Percentiles rank a stretch among this genome's conserved stretches.
Evolutionary conservation across 208 protist species (phyloP).

Genomic region (Leishmania gerbilli): DNA sequence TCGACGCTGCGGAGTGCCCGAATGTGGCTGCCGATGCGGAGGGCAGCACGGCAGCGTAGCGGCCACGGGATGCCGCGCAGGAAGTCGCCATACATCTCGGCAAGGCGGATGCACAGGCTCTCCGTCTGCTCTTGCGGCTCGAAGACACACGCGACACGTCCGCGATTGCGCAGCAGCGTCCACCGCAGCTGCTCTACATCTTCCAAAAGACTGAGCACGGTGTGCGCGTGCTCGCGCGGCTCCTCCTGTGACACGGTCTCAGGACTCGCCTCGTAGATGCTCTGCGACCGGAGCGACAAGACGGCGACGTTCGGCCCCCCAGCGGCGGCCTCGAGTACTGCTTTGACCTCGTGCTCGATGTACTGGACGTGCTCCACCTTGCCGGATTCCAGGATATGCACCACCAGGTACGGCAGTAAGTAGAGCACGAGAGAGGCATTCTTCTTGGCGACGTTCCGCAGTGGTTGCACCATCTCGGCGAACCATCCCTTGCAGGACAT

Average conservation of each 20-base stretch:
- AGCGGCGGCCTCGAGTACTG: constrained; percentile 34
- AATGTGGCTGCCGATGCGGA: constrained; percentile 76
- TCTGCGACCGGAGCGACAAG: constrained; percentile 53
- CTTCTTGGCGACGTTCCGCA: constrained; percentile 88
- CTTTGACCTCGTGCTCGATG: constrained; percentile 54
- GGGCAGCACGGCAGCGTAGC: constrained; percentile 45
- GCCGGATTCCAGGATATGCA: constrained; percentile 56
- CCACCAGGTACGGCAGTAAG: constrained; percentile 77
- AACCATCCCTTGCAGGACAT: constrained; percentile 53
- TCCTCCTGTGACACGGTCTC: constrained; percentile 11
- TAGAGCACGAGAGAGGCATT: constrained; percentile 60
- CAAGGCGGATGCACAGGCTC: constrained; percentile 34
- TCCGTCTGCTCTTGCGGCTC: constrained; percentile 26
- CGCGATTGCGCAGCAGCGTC: constrained; percentile 38
- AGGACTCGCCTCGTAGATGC: constrained; percentile 18
- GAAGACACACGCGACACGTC: constrained; percentile 17
- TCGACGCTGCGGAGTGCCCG: constrained; percentile 81
- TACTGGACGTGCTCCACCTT: constrained; percentile 37
- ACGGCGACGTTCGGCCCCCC: constrained; percentile 1
- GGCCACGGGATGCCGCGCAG: constrained; percentile 42
- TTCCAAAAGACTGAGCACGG: constrained; percentile 68
- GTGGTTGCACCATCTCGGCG: constrained; percentile 58
- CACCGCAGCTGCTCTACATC: constrained; percentile 71
- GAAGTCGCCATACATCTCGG: constrained; percentile 44
- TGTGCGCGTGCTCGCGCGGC: constrained; percentile 75